Evolutionary conservation across 2,329 filamentous ascomycete genomes (phyloP).

Genomic region (Neodidymelliopsis sp.): DNA sequence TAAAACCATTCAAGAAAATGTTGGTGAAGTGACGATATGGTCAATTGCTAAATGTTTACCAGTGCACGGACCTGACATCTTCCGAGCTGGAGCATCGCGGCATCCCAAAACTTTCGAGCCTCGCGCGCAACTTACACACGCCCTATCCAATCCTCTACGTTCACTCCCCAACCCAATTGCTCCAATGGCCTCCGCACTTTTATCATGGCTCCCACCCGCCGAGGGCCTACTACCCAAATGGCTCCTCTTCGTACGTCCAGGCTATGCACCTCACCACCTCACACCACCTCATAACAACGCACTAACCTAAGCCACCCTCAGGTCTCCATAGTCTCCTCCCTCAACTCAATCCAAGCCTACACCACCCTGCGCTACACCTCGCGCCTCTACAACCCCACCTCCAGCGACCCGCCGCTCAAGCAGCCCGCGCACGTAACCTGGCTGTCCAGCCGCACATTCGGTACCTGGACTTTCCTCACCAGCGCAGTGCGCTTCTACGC

Average conservation of each 20-base stretch:
- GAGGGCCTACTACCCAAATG: slow-evolving; percentile 68
- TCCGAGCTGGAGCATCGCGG: not conserved
- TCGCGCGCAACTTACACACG: not conserved
- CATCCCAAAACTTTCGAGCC: not conserved
- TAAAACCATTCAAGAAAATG: not conserved
- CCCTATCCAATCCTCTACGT: not conserved
- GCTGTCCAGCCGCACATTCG: slow-evolving; percentile 80
- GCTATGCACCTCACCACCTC: slow-evolving; percentile 19
- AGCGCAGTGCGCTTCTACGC: slow-evolving; percentile 81
- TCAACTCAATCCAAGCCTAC: slow-evolving; percentile 87
- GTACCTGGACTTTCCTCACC: slow-evolving; percentile 85
- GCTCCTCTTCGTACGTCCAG: slow-evolving; percentile 66
- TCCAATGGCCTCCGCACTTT: slow-evolving; percentile 7
- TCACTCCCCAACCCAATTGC: not conserved
- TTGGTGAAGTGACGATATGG: not conserved
- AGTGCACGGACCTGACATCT: too few species aligned
- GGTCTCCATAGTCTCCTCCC: slow-evolving; percentile 83
- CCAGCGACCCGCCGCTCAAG: slow-evolving; percentile 47
- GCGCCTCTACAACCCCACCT: slow-evolving; percentile 80
- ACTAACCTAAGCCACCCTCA: slow-evolving; percentile 48
- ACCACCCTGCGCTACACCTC: slow-evolving; percentile 79
- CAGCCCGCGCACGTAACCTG: slow-evolving; percentile 67
- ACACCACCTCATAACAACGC: not conserved
- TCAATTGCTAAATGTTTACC: too few species aligned
- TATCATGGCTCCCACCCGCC: slow-evolving; percentile 48